Percentiles rank a stretch among this genome's conserved stretches.
These are phyloP conservation scores for Cadophora malorum DNA, from an alignment of 2,329 filamentous ascomycete genomes.

Conservation along the genomic window DNA sequence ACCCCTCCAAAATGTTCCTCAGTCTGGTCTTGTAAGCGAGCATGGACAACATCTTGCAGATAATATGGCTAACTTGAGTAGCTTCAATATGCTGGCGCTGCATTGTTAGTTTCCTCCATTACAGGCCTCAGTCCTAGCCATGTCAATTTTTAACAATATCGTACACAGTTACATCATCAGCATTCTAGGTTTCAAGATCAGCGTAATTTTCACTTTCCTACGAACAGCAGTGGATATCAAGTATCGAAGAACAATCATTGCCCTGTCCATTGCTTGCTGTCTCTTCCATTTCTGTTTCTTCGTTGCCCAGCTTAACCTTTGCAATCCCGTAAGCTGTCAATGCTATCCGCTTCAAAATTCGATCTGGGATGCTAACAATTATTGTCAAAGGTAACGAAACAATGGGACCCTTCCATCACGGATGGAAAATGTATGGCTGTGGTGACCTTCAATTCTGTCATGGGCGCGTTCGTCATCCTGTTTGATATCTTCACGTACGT, in stretches of 20 bases:
- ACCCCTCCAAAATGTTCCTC: slow-evolving; percentile 48
- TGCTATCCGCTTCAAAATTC: not conserved
- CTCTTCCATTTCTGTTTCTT: slow-evolving; percentile 49
- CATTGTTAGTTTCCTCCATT: slow-evolving; percentile 46
- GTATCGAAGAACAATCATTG: slow-evolving; percentile 47
- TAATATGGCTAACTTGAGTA: slow-evolving; percentile 25
- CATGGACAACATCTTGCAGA: not conserved
- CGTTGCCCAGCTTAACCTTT: slow-evolving; percentile 40
- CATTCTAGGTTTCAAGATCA: slow-evolving; percentile 55
- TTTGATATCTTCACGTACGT: slow-evolving; percentile 52
- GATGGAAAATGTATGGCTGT: slow-evolving; percentile 49
- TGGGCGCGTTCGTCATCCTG: slow-evolving; percentile 50
- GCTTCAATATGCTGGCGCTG: slow-evolving; percentile 51
- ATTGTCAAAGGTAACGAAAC: slow-evolving; percentile 44
- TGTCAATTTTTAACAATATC: not conserved
- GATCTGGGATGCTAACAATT: not conserved
- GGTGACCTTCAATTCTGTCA: slow-evolving; percentile 52
- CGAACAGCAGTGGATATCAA: slow-evolving; percentile 51
- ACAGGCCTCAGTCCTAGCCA: not conserved
- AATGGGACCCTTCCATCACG: slow-evolving; percentile 51
- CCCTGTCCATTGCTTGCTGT: slow-evolving; percentile 46
- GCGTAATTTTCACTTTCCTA: slow-evolving; percentile 53
- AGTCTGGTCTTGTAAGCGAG: slow-evolving; percentile 48
- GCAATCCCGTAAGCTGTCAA: slow-evolving; percentile 43
- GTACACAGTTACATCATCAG: slow-evolving; percentile 48